phyloP scores from a whole-genome alignment of 1,139 yeast genomes.

The Yamadazyma buinensis region DNA sequence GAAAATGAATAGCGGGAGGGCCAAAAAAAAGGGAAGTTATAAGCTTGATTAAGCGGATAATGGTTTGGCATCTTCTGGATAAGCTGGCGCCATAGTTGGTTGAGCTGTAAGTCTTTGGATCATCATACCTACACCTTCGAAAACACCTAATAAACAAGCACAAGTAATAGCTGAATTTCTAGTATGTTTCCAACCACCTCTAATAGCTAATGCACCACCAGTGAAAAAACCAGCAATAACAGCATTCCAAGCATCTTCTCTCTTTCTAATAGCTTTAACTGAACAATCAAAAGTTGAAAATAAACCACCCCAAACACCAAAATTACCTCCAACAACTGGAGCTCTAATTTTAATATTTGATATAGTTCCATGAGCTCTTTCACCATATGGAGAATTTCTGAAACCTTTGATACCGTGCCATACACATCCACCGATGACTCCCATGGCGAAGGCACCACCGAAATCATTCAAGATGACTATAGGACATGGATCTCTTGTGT shows the following conservation, averaged over 20 bases:
- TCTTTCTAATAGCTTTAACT: slow-evolving; percentile 90
- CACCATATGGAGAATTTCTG: slow-evolving; percentile 96
- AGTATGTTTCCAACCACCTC: slow-evolving; percentile 98
- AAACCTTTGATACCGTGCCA: slow-evolving; percentile 99
- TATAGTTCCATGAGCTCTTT: slow-evolving; percentile 84
- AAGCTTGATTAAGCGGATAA: slow-evolving; percentile 39
- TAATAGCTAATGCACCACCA: slow-evolving; percentile 95
- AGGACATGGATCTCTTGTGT: slow-evolving; percentile 99
- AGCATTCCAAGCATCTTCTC: slow-evolving; percentile 99
- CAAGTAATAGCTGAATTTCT: slow-evolving; percentile 96
- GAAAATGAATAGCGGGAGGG: too few relatives aligned
- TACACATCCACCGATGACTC: slow-evolving; percentile 94
- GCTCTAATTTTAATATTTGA: slow-evolving; percentile 94
- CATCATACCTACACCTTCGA: slow-evolving; percentile 98
- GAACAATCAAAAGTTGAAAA: slow-evolving; percentile 95
- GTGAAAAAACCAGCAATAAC: slow-evolving; percentile 97
- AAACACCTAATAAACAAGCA: slow-evolving; percentile 93
- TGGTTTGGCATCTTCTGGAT: slow-evolving; percentile 57
- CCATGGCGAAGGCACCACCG: slow-evolving; percentile 99
- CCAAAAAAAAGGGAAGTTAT: neutral
- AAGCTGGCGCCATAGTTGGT: slow-evolving; percentile 76
- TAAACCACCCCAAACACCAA: slow-evolving; percentile 99
- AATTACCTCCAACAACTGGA: slow-evolving; percentile 98
- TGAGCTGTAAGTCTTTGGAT: slow-evolving; percentile 90
- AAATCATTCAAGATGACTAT: slow-evolving; percentile 92